Evolutionary conservation across 495 filamentous ascomycete species (phyloP).

Genomic region (Talaromyces thailandensis): DNA sequence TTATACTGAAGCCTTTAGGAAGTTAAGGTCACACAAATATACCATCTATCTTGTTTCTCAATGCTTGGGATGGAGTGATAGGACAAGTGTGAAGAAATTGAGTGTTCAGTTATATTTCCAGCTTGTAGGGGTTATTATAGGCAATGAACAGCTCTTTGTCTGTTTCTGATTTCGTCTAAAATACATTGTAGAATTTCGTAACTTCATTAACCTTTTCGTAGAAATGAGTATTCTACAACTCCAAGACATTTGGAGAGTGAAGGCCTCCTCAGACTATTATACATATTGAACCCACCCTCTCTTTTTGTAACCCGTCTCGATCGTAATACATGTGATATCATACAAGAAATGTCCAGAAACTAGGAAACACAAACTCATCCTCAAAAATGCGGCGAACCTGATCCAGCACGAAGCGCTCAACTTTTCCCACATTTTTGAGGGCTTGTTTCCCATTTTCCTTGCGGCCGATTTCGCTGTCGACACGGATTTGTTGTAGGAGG

Average conservation of each 20-base stretch:
- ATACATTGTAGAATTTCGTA: background rate
- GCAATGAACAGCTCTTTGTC: background rate
- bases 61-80: background rate
- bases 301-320: background rate
- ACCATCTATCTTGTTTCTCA: background rate
- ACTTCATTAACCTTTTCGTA: background rate
- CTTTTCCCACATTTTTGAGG: conserved; percentile 96
- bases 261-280: background rate
- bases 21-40: background rate
- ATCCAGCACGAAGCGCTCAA: conserved; percentile 93
- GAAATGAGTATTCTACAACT: background rate
- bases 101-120: conserved; percentile 31
- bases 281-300: background rate
- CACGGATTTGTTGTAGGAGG: conserved; percentile 80
- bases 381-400: conserved; percentile 96
- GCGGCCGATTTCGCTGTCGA: conserved; percentile 95
- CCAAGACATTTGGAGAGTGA: background rate
- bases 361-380: conserved; percentile 96
- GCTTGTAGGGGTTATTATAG: conserved; percentile 12
- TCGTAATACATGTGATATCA: background rate
- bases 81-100: conserved; percentile 8
- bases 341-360: conserved; percentile 89
- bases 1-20: background rate
- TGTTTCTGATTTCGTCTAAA: background rate
- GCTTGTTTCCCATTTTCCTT: conserved; percentile 86